These are phyloP conservation scores for Mycosphaerella arachidis DNA, from an alignment of 2,329 filamentous ascomycete genomes.

Conservation along the genomic window DNA sequence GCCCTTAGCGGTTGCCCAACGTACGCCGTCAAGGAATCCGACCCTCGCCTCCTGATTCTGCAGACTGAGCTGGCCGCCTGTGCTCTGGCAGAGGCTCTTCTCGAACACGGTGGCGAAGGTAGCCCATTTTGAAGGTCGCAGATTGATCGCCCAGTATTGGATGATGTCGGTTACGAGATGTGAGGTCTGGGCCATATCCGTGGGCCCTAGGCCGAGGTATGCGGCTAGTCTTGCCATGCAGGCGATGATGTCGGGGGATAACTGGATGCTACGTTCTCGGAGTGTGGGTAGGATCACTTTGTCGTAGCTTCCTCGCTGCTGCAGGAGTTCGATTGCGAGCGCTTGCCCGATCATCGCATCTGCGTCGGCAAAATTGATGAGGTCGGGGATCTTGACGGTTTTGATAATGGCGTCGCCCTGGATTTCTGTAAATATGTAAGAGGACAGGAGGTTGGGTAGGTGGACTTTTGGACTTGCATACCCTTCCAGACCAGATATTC, in stretches of 20 bases:
- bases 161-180: slow-evolving; percentile 14
- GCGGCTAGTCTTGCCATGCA: slow-evolving; percentile 7
- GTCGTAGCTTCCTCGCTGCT: not conserved
- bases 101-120: slow-evolving; percentile 1
- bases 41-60: not conserved
- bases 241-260: not conserved
- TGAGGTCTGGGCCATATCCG: slow-evolving; percentile 3
- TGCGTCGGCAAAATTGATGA: not conserved
- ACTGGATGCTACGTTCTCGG: not conserved
- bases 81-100: not conserved
- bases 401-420: slow-evolving; percentile 10
- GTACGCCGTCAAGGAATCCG: slow-evolving; percentile 1
- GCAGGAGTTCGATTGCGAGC: not conserved
- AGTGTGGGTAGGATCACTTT: not conserved
- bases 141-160: slow-evolving; percentile 12
- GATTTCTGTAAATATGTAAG: slow-evolving; percentile 3
- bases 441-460: not conserved
- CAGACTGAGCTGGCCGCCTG: not conserved
- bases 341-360: not conserved
- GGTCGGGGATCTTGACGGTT: slow-evolving; percentile 12
- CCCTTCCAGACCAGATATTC: slow-evolving; percentile 15
- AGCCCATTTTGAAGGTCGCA: slow-evolving; percentile 2
- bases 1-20: not conserved
- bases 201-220: slow-evolving; percentile 1
- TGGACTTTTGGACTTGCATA: not conserved